Base-by-base conservation (phyloP, 106 monocot species). In the Chionographis japonica region DNA sequence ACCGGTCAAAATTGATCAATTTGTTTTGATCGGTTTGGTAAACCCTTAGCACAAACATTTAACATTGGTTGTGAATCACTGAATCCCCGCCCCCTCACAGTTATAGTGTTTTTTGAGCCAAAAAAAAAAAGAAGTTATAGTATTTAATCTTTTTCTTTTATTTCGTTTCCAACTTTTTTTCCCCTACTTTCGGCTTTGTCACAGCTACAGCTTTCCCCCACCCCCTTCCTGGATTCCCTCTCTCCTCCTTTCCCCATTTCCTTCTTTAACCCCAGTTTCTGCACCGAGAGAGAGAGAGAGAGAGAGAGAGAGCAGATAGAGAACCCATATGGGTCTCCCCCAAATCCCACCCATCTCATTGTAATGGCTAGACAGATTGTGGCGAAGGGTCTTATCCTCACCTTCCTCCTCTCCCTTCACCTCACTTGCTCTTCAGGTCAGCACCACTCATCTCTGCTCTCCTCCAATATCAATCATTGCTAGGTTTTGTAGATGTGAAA, bases 381-480 rank as follows among this genome's bases (percentile, higher is more conserved):
- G 38, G 53, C 65, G 40, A 38, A 60, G 60, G 16, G 18, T 50
- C 54, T 70, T 56, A 41, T 78, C 73, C 58, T 73, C 69, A 43
- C 10, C 53, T 62, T 58, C 50, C 20, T 80, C 68, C 19, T 77
- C 18, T 64, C 56, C 35, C 66, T 77, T 63, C 67, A 55, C 56
- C 40, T 55, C 36, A 27, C 61, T 42, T 56, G 62, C 39, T 55
- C 58, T 67, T 77, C 81, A 81, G 81, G 81, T 81, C 56, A 67
- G 67, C 72, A 4, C 43, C n/a, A 19, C 19, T 38, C 36, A 17
- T 18, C 16, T 27, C 39, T 40, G 16, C 2, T 55, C 20, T 37
- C 18, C 56, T 20, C 12, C 39, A 6, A 5, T 16, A 20, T 39
- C 41, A n/a, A 62, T 6, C 4, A 39, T 40, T 40, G 40, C 13